These are phyloP conservation scores for Mortierella sp. DNA, from an alignment of 371 early-diverging fungal species.

Conservation along the genomic window DNA sequence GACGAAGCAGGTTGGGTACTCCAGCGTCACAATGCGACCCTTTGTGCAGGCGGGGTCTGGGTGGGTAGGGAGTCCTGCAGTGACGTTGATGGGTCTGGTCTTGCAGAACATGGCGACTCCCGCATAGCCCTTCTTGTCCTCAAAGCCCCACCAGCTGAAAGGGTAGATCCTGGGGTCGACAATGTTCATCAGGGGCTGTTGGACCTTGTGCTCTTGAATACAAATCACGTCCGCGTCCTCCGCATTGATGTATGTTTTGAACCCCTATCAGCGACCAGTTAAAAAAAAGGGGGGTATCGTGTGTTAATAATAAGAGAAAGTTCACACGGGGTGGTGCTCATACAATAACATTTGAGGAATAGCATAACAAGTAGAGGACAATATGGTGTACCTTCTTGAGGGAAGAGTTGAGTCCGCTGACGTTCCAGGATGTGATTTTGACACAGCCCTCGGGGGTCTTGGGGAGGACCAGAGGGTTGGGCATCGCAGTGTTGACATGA, in stretches of 20 bases:
- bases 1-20: slow-evolving; percentile 76
- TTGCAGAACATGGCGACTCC: slow-evolving; percentile 88
- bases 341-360: neutral
- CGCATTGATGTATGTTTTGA: slow-evolving; percentile 79
- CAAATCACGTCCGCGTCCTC: slow-evolving; percentile 91
- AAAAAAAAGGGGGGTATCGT: neutral
- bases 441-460: slow-evolving; percentile 64
- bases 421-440: slow-evolving; percentile 89
- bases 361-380: neutral
- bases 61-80: slow-evolving; percentile 72
- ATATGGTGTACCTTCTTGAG: slow-evolving; percentile 73
- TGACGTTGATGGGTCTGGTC: slow-evolving; percentile 75
- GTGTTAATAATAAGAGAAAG: neutral
- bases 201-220: slow-evolving; percentile 89
- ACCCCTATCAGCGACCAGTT: slow-evolving; percentile 68
- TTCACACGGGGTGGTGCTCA: neutral
- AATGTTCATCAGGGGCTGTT: slow-evolving; percentile 34
- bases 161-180: slow-evolving; percentile 75
- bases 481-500: slow-evolving; percentile 76
- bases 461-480: slow-evolving; percentile 64
- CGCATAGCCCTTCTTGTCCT: slow-evolving; percentile 87
- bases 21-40: slow-evolving; percentile 84
- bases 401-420: slow-evolving; percentile 79
- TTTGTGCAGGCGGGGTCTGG: slow-evolving; percentile 62
- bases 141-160: slow-evolving; percentile 77